These are phyloP conservation scores for Bolboschoenus planiculmis DNA, from an alignment of 176 grass and related monocot species.

Conservation along the genomic window DNA sequence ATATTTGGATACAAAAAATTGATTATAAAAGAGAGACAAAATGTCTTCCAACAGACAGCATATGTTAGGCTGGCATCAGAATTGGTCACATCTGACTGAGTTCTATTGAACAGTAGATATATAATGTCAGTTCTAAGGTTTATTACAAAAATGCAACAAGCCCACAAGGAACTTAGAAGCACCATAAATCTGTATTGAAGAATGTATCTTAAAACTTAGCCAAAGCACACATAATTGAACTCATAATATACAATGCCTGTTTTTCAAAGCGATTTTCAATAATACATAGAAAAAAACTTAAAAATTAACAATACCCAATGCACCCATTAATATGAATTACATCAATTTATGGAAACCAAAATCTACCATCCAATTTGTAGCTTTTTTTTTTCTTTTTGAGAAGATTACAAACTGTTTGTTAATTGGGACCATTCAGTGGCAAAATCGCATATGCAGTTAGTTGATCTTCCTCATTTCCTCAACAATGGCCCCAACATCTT, in stretches of 20 bases:
- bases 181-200: not conserved
- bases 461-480: not conserved
- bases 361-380: not conserved
- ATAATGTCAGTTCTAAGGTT: too few relatives aligned
- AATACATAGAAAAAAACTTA: not conserved
- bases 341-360: slow-evolving; percentile 11
- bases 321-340: slow-evolving; percentile 13
- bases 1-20: not conserved
- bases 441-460: not conserved
- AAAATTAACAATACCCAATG: not conserved
- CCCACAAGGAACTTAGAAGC: not conserved
- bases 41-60: not conserved
- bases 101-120: too few relatives aligned
- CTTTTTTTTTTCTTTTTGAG: not conserved
- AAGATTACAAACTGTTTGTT: not conserved
- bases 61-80: not conserved
- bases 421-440: not conserved
- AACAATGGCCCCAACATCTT: not conserved
- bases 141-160: not conserved
- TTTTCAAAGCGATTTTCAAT: not conserved
- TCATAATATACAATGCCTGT: slow-evolving; percentile 7
- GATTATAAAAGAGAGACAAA: not conserved
- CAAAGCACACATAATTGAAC: not conserved
- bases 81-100: too few relatives aligned
- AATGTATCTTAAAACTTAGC: not conserved